Conservation (phyloP, 1,284 basidiomycete species). For the Cryptococcus sp. region DNA sequence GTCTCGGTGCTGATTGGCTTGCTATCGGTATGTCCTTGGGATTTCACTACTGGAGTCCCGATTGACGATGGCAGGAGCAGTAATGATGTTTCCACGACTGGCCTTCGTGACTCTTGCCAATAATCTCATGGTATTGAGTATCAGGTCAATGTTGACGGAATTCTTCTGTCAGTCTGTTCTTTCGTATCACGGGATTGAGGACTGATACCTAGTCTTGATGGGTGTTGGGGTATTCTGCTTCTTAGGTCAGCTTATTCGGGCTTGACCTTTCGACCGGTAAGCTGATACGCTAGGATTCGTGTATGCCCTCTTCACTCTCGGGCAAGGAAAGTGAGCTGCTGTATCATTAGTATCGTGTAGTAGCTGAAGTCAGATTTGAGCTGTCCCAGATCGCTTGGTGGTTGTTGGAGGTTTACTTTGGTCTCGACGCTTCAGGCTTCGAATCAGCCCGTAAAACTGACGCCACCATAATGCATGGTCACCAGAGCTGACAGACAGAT, state of each 20-base stretch:
- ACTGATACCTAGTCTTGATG: slow-evolving; percentile 59
- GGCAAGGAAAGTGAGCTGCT: slow-evolving; percentile 33
- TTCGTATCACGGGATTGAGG: slow-evolving; percentile 19
- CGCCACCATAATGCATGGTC: background rate
- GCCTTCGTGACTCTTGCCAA: slow-evolving; percentile 84
- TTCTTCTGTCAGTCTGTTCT: slow-evolving; percentile 46
- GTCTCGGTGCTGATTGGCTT: slow-evolving; percentile 39
- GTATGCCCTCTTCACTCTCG: slow-evolving; percentile 79
- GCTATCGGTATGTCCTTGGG: slow-evolving; percentile 35
- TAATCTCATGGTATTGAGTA: slow-evolving; percentile 60
- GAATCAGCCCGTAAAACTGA: slow-evolving; percentile 62
- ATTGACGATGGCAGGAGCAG: slow-evolving; percentile 62
- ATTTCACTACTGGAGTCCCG: background rate
- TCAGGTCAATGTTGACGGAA: slow-evolving; percentile 47
- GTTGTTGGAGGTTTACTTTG: slow-evolving; percentile 59
- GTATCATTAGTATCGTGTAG: background rate
- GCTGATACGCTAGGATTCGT: slow-evolving; percentile 67
- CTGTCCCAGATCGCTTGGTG: slow-evolving; percentile 47
- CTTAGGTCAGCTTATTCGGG: slow-evolving; percentile 18
- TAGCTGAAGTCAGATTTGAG: slow-evolving; percentile 21
- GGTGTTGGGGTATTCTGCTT: slow-evolving; percentile 77
- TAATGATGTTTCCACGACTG: slow-evolving; percentile 78
- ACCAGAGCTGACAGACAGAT: slow-evolving; percentile 44
- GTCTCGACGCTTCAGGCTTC: slow-evolving; percentile 81
- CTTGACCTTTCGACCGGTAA: background rate